Percentiles rank a stretch among this genome's conserved stretches.
These are phyloP conservation scores for Neonectria coccinea DNA, from an alignment of 2,329 filamentous ascomycete species.

Conservation along the genomic window DNA sequence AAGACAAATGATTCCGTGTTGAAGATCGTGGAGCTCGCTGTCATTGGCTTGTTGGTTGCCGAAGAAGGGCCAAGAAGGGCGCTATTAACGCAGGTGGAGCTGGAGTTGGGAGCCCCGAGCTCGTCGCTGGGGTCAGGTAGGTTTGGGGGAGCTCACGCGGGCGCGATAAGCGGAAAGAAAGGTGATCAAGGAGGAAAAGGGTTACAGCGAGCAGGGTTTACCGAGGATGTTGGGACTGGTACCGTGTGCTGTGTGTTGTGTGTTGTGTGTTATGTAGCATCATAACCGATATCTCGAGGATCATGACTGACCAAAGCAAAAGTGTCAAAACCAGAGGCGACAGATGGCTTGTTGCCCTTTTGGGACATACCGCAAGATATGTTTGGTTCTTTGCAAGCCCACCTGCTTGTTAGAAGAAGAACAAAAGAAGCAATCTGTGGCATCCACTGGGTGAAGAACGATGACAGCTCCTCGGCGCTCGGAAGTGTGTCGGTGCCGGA, in stretches of 20 bases:
- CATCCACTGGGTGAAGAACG: slow-evolving; percentile 5
- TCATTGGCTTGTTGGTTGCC: slow-evolving; percentile 20
- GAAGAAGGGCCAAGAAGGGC: slow-evolving; percentile 12
- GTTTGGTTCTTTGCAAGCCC: slow-evolving; percentile 6
- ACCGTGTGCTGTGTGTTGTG: neutral
- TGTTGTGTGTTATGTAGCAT: neutral
- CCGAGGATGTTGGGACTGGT: slow-evolving; percentile 22
- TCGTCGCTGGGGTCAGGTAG: slow-evolving; percentile 14
- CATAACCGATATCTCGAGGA: neutral
- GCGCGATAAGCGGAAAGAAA: slow-evolving; percentile 29
- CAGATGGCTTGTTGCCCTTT: slow-evolving; percentile 5
- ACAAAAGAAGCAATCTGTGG: slow-evolving; percentile 15
- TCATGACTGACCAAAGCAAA: neutral
- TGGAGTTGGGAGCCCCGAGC: slow-evolving; percentile 17
- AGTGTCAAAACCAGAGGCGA: neutral
- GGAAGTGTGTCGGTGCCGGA: slow-evolving; percentile 19
- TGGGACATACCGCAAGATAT: slow-evolving; percentile 7
- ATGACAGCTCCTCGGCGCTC: slow-evolving; percentile 15
- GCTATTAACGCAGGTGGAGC: slow-evolving; percentile 34
- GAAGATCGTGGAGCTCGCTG: slow-evolving; percentile 11
- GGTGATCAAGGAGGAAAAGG: slow-evolving; percentile 11
- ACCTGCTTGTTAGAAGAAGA: slow-evolving; percentile 12
- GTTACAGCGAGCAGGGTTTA: slow-evolving; percentile 20
- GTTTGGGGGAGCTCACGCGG: slow-evolving; percentile 20
- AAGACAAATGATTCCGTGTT: slow-evolving; percentile 13